Conservation (phyloP, 768 basidiomycete species). For the Boletus eberwhitei region DNA sequence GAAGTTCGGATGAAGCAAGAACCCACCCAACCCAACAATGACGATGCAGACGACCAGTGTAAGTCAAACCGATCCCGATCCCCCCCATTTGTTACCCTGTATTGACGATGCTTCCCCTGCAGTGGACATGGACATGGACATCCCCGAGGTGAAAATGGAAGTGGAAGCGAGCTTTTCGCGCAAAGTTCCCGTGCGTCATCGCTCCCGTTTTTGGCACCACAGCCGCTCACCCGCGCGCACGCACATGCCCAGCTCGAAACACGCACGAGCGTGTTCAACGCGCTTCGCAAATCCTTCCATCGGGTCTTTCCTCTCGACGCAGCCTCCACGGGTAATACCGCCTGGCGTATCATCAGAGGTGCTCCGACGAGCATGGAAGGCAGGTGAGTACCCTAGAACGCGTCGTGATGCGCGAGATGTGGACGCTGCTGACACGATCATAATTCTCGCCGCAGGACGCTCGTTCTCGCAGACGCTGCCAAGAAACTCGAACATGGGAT, state of each 20-base stretch:
- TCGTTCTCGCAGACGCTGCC: slow-evolving; percentile 41
- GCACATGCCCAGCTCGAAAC: slow-evolving; percentile 28
- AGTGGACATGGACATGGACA: slow-evolving; percentile 12
- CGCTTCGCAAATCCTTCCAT: slow-evolving; percentile 39
- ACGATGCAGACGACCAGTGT: background rate
- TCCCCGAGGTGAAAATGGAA: slow-evolving; percentile 33
- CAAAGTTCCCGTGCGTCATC: slow-evolving; percentile 38
- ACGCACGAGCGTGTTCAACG: slow-evolving; percentile 37
- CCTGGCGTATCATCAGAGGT: slow-evolving; percentile 27
- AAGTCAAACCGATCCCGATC: background rate
- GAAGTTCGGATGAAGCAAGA: slow-evolving; percentile 5
- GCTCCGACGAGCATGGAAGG: slow-evolving; percentile 14
- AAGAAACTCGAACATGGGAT: slow-evolving; percentile 46
- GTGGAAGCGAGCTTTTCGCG: slow-evolving; percentile 40
- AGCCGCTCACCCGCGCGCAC: background rate
- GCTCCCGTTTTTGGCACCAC: background rate
- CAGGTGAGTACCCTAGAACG: slow-evolving; percentile 18
- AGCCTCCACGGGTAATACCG: slow-evolving; percentile 1
- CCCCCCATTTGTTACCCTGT: background rate
- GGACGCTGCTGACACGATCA: background rate
- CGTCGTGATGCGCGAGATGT: no score
- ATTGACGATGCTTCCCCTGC: background rate
- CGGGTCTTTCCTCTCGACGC: slow-evolving; percentile 17
- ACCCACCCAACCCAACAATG: background rate
- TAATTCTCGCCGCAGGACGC: slow-evolving; percentile 30